Base-by-base conservation (phyloP, 352 stramenopile species). In the Proteromonas lacertae region DNA sequence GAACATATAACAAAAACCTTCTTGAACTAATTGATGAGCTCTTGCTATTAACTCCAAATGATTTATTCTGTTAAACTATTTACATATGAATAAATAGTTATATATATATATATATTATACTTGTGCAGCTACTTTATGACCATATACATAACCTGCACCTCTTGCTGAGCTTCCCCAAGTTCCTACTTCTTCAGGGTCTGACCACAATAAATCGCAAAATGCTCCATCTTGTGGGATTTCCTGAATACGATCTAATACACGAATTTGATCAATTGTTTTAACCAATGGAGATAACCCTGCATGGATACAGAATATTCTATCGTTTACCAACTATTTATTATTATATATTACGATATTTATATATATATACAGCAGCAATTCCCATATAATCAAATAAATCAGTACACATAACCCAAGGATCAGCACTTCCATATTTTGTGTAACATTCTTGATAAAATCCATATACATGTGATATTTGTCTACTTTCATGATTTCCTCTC, bases 401-500 rank as follows among this genome's bases (percentile, higher is more conserved):
- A 0, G 44, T 38, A 36, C 50, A 57, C 32, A 55, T 51, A 51
- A 93, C 91, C 84, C 84, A 98, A n/a, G 95, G 66, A 45, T 90
- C 92, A 21, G 81, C 82, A 53, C 87, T 89, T 31, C 86, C 88
- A 55, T 99, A 97, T 62, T 97, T 97, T 46, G 74, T 59, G 35
- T 93, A 55, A 48, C 80, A 94, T 64, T 96, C 82, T 50, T 93
- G 79, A 55, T 96, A 94, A 57, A 96, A 96, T 21, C 82, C 82
- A 49, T 95, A 92, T 9, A 57, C 50, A 45, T 57, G 50, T 22
- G 50, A 57, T 50, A 94, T 93, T 59, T 93, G 78, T 29, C 78
- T 58, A 50, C 59, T 84, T 59, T 96, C 82, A 59, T 96, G 82
- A 58, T 87, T 87, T 12, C 71, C 71, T 9, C 71, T 59, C 25